Percentiles rank a stretch among this genome's conserved stretches.
phyloP scores from a whole-genome alignment of 148 eudicot species.

The Polygonum aviculare region DNA sequence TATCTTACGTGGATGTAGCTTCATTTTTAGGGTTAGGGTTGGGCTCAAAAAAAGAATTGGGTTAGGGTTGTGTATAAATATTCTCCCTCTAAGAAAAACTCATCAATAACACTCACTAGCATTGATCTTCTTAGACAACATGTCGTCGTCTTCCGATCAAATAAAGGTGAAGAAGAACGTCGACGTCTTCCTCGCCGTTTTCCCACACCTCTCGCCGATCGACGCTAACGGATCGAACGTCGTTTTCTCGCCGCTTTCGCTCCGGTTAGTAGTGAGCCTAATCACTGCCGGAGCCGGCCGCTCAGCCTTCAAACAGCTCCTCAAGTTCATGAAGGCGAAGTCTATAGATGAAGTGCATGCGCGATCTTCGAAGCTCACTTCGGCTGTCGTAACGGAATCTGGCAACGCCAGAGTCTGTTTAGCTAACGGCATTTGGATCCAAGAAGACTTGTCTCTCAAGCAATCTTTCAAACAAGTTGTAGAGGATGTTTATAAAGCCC shows the following conservation, averaged over 20 bases:
- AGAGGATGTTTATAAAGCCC: neutral
- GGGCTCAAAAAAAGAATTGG: too few species aligned
- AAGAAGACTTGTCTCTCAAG: neutral
- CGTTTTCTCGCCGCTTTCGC: conserved; percentile 65
- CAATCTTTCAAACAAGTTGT: conserved; percentile 2
- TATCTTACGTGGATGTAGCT: too few species aligned
- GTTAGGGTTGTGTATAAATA: too few species aligned
- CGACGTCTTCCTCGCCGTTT: conserved; percentile 21
- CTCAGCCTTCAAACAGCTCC: conserved; percentile 47
- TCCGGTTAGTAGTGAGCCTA: conserved; percentile 49
- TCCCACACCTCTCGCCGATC: conserved; percentile 22
- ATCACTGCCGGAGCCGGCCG: conserved; percentile 63
- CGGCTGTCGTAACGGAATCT: conserved; percentile 39
- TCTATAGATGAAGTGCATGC: conserved; percentile 43
- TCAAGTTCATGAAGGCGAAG: conserved; percentile 38
- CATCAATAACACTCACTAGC: too few species aligned
- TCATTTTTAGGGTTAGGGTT: too few species aligned
- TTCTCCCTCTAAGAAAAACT: too few species aligned
- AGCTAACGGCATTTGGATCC: neutral
- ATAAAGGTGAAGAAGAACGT: neutral
- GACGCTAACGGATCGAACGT: conserved; percentile 29
- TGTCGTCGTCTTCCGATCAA: too few species aligned
- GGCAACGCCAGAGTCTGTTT: conserved; percentile 48
- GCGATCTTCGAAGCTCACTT: conserved; percentile 48
- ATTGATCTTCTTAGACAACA: too few species aligned